phyloP scores from a whole-genome alignment of 495 filamentous ascomycete species.

The Viridothelium virens region DNA sequence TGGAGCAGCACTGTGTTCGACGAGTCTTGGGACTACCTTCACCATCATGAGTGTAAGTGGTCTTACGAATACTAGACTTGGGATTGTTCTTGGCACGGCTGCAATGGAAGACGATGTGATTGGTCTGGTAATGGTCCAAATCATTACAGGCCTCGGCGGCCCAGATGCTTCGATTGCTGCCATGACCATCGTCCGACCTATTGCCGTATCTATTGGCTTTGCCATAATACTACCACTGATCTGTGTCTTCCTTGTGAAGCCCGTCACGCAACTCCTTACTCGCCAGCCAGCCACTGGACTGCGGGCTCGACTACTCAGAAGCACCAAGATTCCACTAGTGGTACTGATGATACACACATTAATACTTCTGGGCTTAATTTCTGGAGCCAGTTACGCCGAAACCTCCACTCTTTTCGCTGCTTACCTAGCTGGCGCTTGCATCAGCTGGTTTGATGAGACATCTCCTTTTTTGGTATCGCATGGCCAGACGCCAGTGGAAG shows the following conservation, averaged over 20 bases:
- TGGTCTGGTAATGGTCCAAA: constrained; percentile 68
- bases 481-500: background rate
- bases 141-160: constrained; percentile 47
- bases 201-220: constrained; percentile 53
- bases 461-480: background rate
- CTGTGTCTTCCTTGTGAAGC: constrained; percentile 42
- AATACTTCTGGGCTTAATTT: constrained; percentile 47
- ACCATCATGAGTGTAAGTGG: constrained; percentile 55
- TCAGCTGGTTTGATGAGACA: constrained; percentile 49
- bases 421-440: constrained; percentile 55
- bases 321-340: constrained; percentile 16
- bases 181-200: constrained; percentile 47
- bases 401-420: constrained; percentile 66
- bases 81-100: constrained; percentile 59
- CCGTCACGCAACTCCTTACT: constrained; percentile 28
- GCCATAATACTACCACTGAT: constrained; percentile 41
- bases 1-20: constrained; percentile 68
- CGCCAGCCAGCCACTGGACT: background rate
- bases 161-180: constrained; percentile 33
- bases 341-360: constrained; percentile 31
- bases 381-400: constrained; percentile 52
- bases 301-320: constrained; percentile 22
- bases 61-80: constrained; percentile 53
- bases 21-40: constrained; percentile 72
- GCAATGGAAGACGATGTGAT: constrained; percentile 81